Evolutionary conservation across 352 stramenopile genomes (phyloP).

Genomic region (Globisporangium ultimum): DNA sequence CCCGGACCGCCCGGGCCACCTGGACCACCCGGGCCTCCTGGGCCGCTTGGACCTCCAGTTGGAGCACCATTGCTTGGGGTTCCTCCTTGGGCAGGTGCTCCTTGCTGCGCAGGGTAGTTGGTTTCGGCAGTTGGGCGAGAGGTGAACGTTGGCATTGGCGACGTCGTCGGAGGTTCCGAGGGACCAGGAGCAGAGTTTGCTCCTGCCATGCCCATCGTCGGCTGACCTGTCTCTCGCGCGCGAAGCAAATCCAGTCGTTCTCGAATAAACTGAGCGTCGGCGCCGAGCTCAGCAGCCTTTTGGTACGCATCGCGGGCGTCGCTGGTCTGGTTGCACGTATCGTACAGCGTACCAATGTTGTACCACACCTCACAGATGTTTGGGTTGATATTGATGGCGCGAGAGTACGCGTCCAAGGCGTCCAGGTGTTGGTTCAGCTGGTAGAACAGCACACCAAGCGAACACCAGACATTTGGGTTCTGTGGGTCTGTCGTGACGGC

Average conservation of each 20-base stretch:
- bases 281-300: constrained; percentile 83
- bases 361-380: constrained; percentile 92
- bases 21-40: constrained; percentile 1
- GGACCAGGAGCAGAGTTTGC: constrained; percentile 76
- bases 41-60: background rate
- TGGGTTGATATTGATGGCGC: constrained; percentile 89
- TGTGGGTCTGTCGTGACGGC: constrained; percentile 86
- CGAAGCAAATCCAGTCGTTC: constrained; percentile 76
- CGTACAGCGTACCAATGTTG: constrained; percentile 89
- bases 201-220: constrained; percentile 79
- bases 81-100: constrained; percentile 18
- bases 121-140: constrained; percentile 56
- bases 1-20: constrained; percentile 3
- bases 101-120: constrained; percentile 48
- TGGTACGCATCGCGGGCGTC: constrained; percentile 87
- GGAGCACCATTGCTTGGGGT: constrained; percentile 19
- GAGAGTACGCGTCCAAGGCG: constrained; percentile 84
- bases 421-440: constrained; percentile 88
- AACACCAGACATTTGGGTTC: constrained; percentile 91
- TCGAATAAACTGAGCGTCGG: constrained; percentile 80
- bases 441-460: constrained; percentile 89
- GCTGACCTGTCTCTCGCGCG: constrained; percentile 74
- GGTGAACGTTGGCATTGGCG: constrained; percentile 85
- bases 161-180: constrained; percentile 78
- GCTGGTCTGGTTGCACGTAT: constrained; percentile 89